Percentiles rank a stretch among this genome's conserved stretches.
These are phyloP conservation scores for Ophiostoma montium DNA, from an alignment of 2,329 filamentous ascomycete species.

Conservation along the genomic window DNA sequence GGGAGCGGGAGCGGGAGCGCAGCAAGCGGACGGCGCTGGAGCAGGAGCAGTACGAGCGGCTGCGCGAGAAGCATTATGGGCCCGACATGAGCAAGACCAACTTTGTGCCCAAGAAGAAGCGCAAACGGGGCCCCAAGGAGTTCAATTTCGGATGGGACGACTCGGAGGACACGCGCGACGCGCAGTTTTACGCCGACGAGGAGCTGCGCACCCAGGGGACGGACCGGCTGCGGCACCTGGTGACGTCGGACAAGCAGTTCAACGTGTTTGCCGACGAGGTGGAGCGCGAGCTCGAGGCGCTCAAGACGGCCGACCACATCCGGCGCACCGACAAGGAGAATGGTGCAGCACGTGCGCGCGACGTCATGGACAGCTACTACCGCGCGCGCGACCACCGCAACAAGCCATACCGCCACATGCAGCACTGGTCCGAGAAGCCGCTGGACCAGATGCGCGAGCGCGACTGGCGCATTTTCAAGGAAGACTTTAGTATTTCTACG, in stretches of 20 bases:
- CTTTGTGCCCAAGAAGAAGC: constrained; percentile 93
- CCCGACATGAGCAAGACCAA: constrained; percentile 69
- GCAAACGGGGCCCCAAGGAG: constrained; percentile 82
- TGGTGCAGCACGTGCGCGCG: constrained; percentile 59
- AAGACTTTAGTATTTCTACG: constrained; percentile 92
- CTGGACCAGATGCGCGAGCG: constrained; percentile 89
- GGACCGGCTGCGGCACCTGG: constrained; percentile 24
- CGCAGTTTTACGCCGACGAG: constrained; percentile 9
- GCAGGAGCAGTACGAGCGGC: constrained; percentile 58
- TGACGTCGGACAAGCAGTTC: constrained; percentile 11
- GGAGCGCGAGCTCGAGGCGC: constrained; percentile 11
- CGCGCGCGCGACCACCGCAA: constrained; percentile 58
- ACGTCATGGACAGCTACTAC: constrained; percentile 75
- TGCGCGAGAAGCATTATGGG: constrained; percentile 78
- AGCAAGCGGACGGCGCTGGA: constrained; percentile 29
- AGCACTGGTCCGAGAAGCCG: constrained; percentile 91
- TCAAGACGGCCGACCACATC: constrained; percentile 11
- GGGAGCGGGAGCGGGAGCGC: too few species aligned
- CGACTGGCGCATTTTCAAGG: constrained; percentile 99
- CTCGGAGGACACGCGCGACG: constrained; percentile 71
- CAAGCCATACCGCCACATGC: constrained; percentile 59
- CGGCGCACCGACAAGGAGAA: constrained; percentile 60
- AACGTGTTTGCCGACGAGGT: constrained; percentile 10
- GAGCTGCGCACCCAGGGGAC: constrained; percentile 55
- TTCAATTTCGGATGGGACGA: constrained; percentile 99